Evolutionary conservation across 2,329 filamentous ascomycete genomes (phyloP).

Genomic region (Periglandula ipomoeae): DNA sequence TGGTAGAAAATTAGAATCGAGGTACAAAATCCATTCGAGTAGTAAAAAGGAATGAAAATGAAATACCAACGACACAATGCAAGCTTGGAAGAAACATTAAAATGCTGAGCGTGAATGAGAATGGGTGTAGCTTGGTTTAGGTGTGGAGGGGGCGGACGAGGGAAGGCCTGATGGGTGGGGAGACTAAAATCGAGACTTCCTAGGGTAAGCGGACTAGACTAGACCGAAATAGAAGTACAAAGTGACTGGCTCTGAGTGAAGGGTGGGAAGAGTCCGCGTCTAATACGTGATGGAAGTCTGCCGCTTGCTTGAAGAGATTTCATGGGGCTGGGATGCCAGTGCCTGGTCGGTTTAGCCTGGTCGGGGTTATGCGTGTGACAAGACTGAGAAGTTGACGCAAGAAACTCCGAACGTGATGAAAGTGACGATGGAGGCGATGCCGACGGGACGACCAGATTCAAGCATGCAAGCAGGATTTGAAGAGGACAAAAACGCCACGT

Average conservation of each 20-base stretch:
- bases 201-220: slow-evolving; percentile 1
- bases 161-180: neutral
- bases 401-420: neutral
- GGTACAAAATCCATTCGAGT: too few species aligned
- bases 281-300: slow-evolving; percentile 10
- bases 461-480: neutral
- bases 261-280: slow-evolving; percentile 6
- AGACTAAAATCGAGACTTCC: neutral
- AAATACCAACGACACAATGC: neutral
- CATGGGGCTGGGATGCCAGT: slow-evolving; percentile 2
- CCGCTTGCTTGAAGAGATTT: slow-evolving; percentile 5
- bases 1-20: too few species aligned
- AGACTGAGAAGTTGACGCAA: neutral
- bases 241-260: slow-evolving; percentile 1
- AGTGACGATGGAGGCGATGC: neutral
- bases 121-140: neutral
- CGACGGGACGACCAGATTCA: too few species aligned
- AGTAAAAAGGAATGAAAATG: neutral
- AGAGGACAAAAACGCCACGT: neutral
- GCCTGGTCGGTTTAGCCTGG: neutral
- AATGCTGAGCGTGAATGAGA: neutral
- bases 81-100: neutral
- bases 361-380: slow-evolving; percentile 2
- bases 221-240: slow-evolving; percentile 3
- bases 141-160: neutral